These are phyloP conservation scores for Diaporthe humulicola DNA, from an alignment of 2,329 filamentous ascomycete genomes.

Conservation along the genomic window DNA sequence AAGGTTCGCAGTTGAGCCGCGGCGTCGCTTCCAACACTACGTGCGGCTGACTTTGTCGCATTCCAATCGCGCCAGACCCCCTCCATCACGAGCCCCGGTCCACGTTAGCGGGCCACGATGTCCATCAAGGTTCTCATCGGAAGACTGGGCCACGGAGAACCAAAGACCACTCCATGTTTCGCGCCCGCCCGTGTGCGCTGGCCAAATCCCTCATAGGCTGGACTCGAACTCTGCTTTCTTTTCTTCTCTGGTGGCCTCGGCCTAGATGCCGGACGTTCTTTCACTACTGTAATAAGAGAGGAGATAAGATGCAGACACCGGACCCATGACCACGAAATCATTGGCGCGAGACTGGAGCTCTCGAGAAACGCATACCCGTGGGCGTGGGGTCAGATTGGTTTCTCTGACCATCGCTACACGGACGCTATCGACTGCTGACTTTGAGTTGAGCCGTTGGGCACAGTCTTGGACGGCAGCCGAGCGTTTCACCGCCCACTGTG, in stretches of 20 bases:
- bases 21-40: background rate
- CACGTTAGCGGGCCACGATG: slow-evolving; percentile 2
- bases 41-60: slow-evolving; percentile 12
- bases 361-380: background rate
- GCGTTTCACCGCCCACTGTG: slow-evolving; percentile 13
- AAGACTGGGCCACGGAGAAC: slow-evolving; percentile 6
- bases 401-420: background rate
- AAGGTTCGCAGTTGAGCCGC: slow-evolving; percentile 20
- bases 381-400: background rate
- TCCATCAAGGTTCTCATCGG: slow-evolving; percentile 28
- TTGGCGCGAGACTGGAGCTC: background rate
- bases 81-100: background rate
- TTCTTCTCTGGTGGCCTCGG: background rate
- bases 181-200: slow-evolving; percentile 6
- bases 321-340: background rate
- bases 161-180: background rate
- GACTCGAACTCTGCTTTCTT: background rate
- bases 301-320: slow-evolving; percentile 3
- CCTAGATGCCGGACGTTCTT: background rate
- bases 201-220: slow-evolving; percentile 14
- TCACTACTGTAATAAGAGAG: background rate
- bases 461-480: background rate
- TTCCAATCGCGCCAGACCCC: slow-evolving; percentile 27
- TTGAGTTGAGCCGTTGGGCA: background rate
- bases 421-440: background rate